Percentiles rank a stretch among this genome's conserved stretches.
These are phyloP conservation scores for Noccaea bulbosa DNA, from an alignment of 345 rosid species.

Conservation along the genomic window DNA sequence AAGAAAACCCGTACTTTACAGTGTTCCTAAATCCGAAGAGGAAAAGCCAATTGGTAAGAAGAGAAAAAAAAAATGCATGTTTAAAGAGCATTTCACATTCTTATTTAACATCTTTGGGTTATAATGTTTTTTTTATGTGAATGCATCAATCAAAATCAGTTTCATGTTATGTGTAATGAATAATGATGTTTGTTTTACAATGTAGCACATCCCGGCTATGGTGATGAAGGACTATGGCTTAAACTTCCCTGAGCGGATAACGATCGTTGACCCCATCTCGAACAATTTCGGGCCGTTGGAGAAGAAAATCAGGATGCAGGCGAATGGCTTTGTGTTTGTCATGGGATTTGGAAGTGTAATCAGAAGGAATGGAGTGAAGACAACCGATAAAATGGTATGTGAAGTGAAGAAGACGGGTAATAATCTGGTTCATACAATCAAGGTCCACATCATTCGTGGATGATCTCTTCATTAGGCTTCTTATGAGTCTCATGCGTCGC, in stretches of 20 bases:
- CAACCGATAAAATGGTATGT: slow-evolving; percentile 22
- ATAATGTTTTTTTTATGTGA: background rate
- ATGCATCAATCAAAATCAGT: background rate
- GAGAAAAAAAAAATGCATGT: background rate
- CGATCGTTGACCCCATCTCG: slow-evolving; percentile 18
- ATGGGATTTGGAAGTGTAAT: slow-evolving; percentile 20
- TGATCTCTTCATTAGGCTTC: slow-evolving; percentile 3
- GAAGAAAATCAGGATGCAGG: slow-evolving; percentile 18
- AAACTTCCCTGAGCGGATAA: slow-evolving; percentile 17
- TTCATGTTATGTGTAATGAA: background rate
- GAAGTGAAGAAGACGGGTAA: slow-evolving; percentile 21
- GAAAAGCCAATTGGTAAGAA: slow-evolving; percentile 36
- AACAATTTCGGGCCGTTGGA: slow-evolving; percentile 9
- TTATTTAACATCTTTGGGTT: background rate
- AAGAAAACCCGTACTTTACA: slow-evolving; percentile 1
- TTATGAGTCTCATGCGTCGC: background rate
- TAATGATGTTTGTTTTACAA: slow-evolving; percentile 15
- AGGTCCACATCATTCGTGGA: slow-evolving; percentile 14
- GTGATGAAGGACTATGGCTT: slow-evolving; percentile 28
- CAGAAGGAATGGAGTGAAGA: slow-evolving; percentile 28
- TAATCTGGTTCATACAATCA: slow-evolving; percentile 33
- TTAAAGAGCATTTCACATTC: background rate
- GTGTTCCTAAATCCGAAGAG: slow-evolving; percentile 17
- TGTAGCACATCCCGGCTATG: slow-evolving; percentile 28
- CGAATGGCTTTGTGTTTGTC: slow-evolving; percentile 16